A percentile compares a stretch with the other conserved stretches of the same genome.
Conservation (phyloP, 2,329 filamentous ascomycete genomes). For the Fusarium setosum region DNA sequence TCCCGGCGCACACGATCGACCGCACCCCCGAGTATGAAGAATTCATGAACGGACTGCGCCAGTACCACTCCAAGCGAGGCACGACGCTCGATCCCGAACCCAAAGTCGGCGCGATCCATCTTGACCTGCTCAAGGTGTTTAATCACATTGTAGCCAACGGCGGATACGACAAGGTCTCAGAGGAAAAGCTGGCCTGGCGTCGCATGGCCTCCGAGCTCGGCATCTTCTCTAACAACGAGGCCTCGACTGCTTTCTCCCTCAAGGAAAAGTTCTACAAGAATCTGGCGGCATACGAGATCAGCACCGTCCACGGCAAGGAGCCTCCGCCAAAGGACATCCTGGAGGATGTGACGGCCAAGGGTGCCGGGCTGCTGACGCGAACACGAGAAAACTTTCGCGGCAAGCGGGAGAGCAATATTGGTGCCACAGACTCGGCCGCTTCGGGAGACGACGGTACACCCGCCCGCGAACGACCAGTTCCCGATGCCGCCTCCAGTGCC, state of each 20-base stretch:
- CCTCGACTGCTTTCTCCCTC: conserved; percentile 86
- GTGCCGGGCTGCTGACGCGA: conserved; percentile 80
- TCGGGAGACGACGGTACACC: conserved; percentile 71
- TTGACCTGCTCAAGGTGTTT: conserved; percentile 84
- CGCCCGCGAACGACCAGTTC: conserved; percentile 61
- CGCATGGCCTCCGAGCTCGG: conserved; percentile 81
- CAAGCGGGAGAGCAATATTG: conserved; percentile 61
- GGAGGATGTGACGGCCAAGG: conserved; percentile 88
- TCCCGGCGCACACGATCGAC: conserved; percentile 61
- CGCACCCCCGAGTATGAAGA: conserved; percentile 78
- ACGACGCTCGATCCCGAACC: conserved; percentile 84
- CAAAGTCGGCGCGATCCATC: conserved; percentile 79
- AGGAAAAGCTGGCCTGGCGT: conserved; percentile 88
- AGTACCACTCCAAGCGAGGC: conserved; percentile 83
- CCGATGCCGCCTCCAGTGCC: conserved; percentile 64
- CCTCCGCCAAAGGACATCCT: conserved; percentile 90
- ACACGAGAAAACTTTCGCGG: conserved; percentile 80
- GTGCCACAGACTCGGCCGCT: conserved; percentile 66
- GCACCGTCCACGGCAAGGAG: conserved; percentile 79
- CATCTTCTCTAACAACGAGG: conserved; percentile 78
- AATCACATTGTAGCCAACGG: conserved; percentile 80
- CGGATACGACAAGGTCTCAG: conserved; percentile 87
- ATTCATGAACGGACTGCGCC: conserved; percentile 79
- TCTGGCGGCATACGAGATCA: conserved; percentile 88
- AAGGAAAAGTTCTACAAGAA: conserved; percentile 94